Conservation (phyloP, 106 monocot species). For the Dendrobium nobile region DNA sequence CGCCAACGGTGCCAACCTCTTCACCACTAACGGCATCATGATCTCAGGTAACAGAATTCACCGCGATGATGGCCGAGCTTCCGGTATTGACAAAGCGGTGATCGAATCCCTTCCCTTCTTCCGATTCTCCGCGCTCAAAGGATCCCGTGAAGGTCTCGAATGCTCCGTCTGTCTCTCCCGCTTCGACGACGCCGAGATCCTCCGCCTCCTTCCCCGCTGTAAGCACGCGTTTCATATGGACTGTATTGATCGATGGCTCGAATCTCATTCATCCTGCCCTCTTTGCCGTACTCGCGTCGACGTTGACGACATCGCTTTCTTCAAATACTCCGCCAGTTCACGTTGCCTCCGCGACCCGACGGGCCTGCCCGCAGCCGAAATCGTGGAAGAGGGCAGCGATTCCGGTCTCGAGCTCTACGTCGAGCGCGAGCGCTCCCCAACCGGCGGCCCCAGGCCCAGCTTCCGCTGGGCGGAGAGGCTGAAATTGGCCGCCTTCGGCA, state of each 20-base stretch:
- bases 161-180: conserved; percentile 67
- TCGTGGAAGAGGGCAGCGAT: background rate
- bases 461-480: background rate
- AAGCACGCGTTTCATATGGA: conserved; percentile 74
- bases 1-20: conserved; percentile 2
- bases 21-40: background rate
- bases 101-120: conserved; percentile 88
- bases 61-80: conserved; percentile 4
- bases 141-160: conserved; percentile 55
- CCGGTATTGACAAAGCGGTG: conserved; percentile 53
- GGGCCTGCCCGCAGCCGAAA: background rate
- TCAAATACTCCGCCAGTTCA: conserved; percentile 46
- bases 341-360: conserved; percentile 22
- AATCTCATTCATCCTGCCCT: conserved; percentile 62
- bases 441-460: background rate
- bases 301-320: conserved; percentile 30
- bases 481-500: background rate
- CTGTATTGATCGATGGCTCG: conserved; percentile 84
- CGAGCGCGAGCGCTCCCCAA: conserved; percentile 30
- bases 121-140: conserved; percentile 49
- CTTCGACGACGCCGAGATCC: conserved; percentile 48
- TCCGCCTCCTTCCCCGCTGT: conserved; percentile 69
- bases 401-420: conserved; percentile 33
- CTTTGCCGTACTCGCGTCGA: conserved; percentile 53
- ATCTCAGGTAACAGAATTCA: background rate